Percentiles rank a stretch among this genome's conserved stretches.
Conservation (phyloP, 345 rosid genomes). For the rapeseed (Brassica napus) region DNA sequence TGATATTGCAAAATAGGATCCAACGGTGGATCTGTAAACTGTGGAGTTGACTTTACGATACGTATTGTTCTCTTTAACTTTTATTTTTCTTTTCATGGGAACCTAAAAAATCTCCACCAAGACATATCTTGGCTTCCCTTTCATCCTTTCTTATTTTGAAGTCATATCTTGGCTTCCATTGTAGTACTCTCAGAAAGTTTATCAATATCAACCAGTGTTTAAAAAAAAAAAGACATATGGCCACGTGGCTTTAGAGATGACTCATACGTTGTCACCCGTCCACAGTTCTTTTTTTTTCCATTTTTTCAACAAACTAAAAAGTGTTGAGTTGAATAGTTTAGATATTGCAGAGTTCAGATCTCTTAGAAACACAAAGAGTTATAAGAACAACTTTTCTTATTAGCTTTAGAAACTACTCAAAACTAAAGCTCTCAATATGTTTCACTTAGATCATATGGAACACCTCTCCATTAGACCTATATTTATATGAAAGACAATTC, state of each 20-base stretch:
- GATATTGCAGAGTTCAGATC: background rate
- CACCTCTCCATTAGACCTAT: too few species aligned
- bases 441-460: too few species aligned
- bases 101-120: slow-evolving; percentile 6
- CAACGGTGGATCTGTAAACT: slow-evolving; percentile 33
- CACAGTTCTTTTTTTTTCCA: background rate
- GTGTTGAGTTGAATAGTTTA: background rate
- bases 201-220: too few species aligned
- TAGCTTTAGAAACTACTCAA: too few species aligned
- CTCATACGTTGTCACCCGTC: slow-evolving; percentile 21
- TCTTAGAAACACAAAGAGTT: too few species aligned
- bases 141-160: too few species aligned
- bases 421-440: too few species aligned
- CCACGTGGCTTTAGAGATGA: slow-evolving; percentile 16
- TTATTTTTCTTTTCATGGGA: background rate
- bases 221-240: background rate
- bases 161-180: too few species aligned
- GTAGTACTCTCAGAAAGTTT: too few species aligned
- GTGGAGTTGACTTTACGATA: slow-evolving; percentile 32
- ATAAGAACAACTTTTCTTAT: too few species aligned
- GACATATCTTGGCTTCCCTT: background rate
- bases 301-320: background rate
- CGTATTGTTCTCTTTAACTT: slow-evolving; percentile 19
- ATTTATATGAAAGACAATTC: too few species aligned
- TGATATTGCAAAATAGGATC: slow-evolving; percentile 8